Base-by-base conservation (phyloP, 257 asterid genomes). In the Solanum pinnatisectum region DNA sequence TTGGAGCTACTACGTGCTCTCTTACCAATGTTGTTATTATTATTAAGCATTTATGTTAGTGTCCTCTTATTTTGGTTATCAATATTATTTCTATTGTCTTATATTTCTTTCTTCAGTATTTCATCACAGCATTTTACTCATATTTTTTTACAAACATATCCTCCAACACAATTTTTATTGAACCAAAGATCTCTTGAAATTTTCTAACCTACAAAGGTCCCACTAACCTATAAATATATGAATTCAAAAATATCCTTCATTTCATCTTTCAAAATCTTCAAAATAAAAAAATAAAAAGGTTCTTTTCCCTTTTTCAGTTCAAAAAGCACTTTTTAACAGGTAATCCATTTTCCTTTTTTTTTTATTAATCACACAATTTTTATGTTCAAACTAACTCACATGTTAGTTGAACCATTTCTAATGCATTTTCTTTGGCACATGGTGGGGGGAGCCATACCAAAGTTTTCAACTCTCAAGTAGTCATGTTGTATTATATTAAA, bases 151-250 rank as follows among this genome's bases (percentile, higher is more conserved):
- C 20, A 27, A 27, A 14, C 36, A 67, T 25, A 67, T 25, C 0
- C 10, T 67, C 36, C 0, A 12, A 27, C 20, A 67, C 22, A 27
- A 13, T 13, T 67, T 27, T 67, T 63, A 3, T 63, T 60, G 6
- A 60, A 4, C 22, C 5, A 14, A 12, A 12, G 20, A 4, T 67
- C 2, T 67, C 16, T 67, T 0, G 5, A 27, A 27, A 13, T 0
- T 67, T 27, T 67, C 20, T 27, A 27, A 3, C 22, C 4, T 3
- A 12, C 0, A 12, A 67, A 25, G 5, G 36, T 67, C 9, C 36
- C 36, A 67, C 20, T 25, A 7, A 67, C 22, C 0, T 13, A 67
- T 14, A 25, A 67, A 67, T 67, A 67, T 67, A 1, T 6, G 22
- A 27, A 27, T 27, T 67, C 36, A 67, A 20, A 12, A 1, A 27